Evolutionary conservation across 257 asterid genomes (phyloP), one percentile per base, ranked within the genome.

Genomic region (Rehmannia glutinosa): DNA sequence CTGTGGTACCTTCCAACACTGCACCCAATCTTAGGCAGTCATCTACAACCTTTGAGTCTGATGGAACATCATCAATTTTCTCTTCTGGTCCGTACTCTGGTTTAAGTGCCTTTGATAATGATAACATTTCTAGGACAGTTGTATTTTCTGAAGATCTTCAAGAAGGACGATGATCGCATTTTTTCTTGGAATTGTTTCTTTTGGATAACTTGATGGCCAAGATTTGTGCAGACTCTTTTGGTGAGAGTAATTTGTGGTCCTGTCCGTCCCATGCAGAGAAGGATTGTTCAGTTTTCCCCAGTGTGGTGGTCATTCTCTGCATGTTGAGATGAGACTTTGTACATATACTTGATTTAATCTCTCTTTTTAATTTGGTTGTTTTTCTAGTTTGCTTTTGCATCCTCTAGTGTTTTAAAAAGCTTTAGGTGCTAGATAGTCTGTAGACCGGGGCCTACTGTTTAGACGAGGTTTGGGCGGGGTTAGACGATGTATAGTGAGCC

Each of bases 11-110:
- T 23, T 33, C 92, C 72, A 87, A 66, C 62, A 35, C 78, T 23
- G 81, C 85, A 15, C 87, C 93, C 69, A 87, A 93, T 77, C 84
- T 82, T 62, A 86, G 89, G 77, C 99, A 90, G 82, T 90, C 97
- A 13, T 86, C 96, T 0, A 90, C 97, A 10, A 87, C 95, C 66
- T 85, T 90, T 12, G 97, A 83, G 75, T 88, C 99, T 4, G 99
- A 93, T 65, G 95, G 93, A 16, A 82, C 96, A 49, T 90, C 97
- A 1, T 92, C 99, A 3, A 88, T 93, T 19, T 93, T 93, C 62
- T 93, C 99, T 70, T 93, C 99, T 35, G 98, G 97, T 51, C 97
- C 88, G 46, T 83, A 82, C 78, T 92, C 98, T 7, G 96, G 97
- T 63, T 70, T 87, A 46, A 86, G 91, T 66, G 89, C 62, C 38